phyloP scores from a whole-genome alignment of 2,329 filamentous ascomycete species.

The Alternaria sp. region DNA sequence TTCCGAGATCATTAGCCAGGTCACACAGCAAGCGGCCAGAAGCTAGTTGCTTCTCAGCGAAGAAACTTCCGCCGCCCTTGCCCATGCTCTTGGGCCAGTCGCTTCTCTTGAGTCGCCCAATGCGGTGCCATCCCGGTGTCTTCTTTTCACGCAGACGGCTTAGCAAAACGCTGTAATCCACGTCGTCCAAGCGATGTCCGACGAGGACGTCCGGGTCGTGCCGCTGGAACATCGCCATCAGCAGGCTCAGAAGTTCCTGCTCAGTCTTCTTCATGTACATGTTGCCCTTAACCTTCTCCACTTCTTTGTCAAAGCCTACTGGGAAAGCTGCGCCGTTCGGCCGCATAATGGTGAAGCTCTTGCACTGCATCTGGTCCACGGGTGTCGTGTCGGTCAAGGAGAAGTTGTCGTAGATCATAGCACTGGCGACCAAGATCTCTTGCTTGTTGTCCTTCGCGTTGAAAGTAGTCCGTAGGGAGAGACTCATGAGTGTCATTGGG shows the following conservation, averaged over 20 bases:
- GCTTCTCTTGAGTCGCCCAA: conserved; percentile 81
- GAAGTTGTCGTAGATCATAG: conserved; percentile 90
- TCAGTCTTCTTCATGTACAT: conserved; percentile 86
- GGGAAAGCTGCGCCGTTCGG: conserved; percentile 80
- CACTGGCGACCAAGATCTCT: conserved; percentile 90
- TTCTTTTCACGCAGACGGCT: conserved; percentile 88
- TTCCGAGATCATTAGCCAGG: conserved; percentile 93
- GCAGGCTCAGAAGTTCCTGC: conserved; percentile 82
- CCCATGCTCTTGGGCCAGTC: conserved; percentile 89
- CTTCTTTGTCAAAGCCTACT: conserved; percentile 81
- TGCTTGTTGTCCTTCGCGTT: conserved; percentile 95
- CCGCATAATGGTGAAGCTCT: conserved; percentile 89
- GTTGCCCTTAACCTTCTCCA: conserved; percentile 74
- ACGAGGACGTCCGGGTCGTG: conserved; percentile 93
- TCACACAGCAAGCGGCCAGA: conserved; percentile 91
- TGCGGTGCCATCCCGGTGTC: conserved; percentile 91
- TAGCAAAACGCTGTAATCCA: conserved; percentile 90
- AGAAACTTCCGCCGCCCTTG: conserved; percentile 86
- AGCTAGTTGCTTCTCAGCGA: conserved; percentile 88
- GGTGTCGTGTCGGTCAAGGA: conserved; percentile 86
- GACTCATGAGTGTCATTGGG: conserved; percentile 93
- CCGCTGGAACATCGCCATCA: conserved; percentile 85
- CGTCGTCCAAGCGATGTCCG: conserved; percentile 95
- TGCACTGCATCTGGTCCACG: conserved; percentile 85
- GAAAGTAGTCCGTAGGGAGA: conserved; percentile 85